Evolutionary conservation across 345 rosid species (phyloP).

Genomic region (Populus ilicifolia): DNA sequence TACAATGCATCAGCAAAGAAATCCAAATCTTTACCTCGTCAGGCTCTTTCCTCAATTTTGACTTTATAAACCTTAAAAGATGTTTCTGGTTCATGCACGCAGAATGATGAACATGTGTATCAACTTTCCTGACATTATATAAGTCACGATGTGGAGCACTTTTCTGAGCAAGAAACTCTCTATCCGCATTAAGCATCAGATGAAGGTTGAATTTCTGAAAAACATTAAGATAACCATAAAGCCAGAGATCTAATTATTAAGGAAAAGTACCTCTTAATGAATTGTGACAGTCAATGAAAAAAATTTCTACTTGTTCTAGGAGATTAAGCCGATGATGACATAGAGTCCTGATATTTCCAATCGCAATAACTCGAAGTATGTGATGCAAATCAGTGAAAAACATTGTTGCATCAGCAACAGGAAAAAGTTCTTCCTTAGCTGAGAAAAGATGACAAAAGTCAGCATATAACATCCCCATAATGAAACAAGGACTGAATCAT

Average conservation of each 20-base stretch:
- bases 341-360: constrained; percentile 88
- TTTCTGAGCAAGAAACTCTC: constrained; percentile 95
- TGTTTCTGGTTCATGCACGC: constrained; percentile 99
- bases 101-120: constrained; percentile 97
- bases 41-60: constrained; percentile 93
- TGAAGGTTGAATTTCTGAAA: constrained; percentile 96
- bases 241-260: constrained; percentile 14
- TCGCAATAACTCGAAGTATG: constrained; percentile 72
- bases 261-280: constrained; percentile 5
- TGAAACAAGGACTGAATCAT: not conserved
- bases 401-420: constrained; percentile 74
- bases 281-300: not conserved
- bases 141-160: constrained; percentile 99
- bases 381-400: constrained; percentile 87
- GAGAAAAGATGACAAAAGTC: constrained; percentile 10
- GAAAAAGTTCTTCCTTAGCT: constrained; percentile 82
- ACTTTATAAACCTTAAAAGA: constrained; percentile 95
- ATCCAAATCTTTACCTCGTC: constrained; percentile 63
- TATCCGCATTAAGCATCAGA: constrained; percentile 97
- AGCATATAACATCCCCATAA: not conserved
- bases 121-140: constrained; percentile 96
- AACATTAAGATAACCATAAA: not conserved
- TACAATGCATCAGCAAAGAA: not conserved
- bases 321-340: constrained; percentile 90
- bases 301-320: constrained; percentile 71